These are phyloP conservation scores for Jatropha curcas DNA, from an alignment of 345 rosid genomes.

Conservation along the genomic window DNA sequence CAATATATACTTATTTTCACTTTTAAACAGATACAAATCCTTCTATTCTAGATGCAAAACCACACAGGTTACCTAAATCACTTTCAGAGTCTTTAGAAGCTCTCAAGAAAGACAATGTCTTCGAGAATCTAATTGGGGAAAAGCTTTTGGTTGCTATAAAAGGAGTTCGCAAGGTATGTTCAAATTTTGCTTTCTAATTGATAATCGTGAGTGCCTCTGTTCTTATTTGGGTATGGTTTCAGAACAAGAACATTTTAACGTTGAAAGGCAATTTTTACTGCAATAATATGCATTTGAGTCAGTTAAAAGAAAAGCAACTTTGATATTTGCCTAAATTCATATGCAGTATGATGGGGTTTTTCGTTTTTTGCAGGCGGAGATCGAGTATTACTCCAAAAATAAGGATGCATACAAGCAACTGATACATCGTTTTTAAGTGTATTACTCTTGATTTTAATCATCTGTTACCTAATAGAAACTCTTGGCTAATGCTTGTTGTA, in stretches of 20 bases:
- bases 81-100: slow-evolving; percentile 77
- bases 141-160: slow-evolving; percentile 70
- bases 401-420: slow-evolving; percentile 73
- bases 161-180: slow-evolving; percentile 80
- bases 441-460: too few species aligned
- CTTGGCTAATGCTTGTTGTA: too few species aligned
- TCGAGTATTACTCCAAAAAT: slow-evolving; percentile 55
- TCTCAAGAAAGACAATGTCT: slow-evolving; percentile 49
- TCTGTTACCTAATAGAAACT: too few species aligned
- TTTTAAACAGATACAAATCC: slow-evolving; percentile 64
- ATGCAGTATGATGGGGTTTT: too few species aligned
- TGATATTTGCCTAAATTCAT: not conserved
- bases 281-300: too few species aligned
- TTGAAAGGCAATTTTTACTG: not conserved
- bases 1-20: not conserved
- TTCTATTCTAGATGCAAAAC: slow-evolving; percentile 43
- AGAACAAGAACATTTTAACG: not conserved
- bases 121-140: slow-evolving; percentile 66
- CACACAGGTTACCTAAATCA: slow-evolving; percentile 67
- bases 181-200: not conserved
- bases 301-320: not conserved
- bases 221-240: not conserved
- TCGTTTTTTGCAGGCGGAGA: slow-evolving; percentile 57
- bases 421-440: slow-evolving; percentile 65
- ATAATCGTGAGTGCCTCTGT: not conserved